A percentile compares a stretch with the other conserved stretches of the same genome.
Evolutionary conservation across 768 basidiomycete species (phyloP).

Genomic region (Epithele typhae): DNA sequence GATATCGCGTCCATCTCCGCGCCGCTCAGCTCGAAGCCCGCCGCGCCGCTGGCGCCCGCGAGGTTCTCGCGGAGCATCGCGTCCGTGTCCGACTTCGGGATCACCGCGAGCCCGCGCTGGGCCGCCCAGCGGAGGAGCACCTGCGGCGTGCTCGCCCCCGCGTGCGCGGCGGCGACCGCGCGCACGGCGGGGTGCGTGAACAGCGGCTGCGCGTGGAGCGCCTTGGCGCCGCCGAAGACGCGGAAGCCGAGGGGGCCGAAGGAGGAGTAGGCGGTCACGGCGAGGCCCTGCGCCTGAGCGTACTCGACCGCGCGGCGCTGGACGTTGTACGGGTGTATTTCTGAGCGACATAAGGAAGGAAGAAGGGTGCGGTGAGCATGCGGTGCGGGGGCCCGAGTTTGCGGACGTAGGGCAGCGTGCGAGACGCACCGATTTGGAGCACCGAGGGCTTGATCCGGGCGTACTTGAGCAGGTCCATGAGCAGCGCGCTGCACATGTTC

Average conservation of each 20-base stretch:
- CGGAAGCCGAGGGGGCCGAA: slow-evolving; percentile 30
- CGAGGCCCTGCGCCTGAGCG: slow-evolving; percentile 24
- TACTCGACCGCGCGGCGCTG: slow-evolving; percentile 26
- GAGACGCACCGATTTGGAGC: slow-evolving; percentile 31
- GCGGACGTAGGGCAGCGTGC: no score
- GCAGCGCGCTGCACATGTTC: slow-evolving; percentile 30
- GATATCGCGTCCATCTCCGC: slow-evolving; percentile 31
- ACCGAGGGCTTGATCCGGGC: slow-evolving; percentile 34
- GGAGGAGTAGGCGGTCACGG: slow-evolving; percentile 32
- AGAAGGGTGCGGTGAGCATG: no score
- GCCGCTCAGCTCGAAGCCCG: slow-evolving; percentile 24
- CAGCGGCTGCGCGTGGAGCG: slow-evolving; percentile 20
- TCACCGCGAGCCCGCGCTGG: slow-evolving; percentile 66
- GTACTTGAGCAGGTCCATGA: slow-evolving; percentile 35
- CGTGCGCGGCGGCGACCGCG: slow-evolving; percentile 23
- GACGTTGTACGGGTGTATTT: slow-evolving; percentile 33
- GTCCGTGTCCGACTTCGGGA: slow-evolving; percentile 63
- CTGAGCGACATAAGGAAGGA: no score
- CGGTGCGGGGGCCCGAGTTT: no score
- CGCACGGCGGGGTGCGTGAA: slow-evolving; percentile 23
- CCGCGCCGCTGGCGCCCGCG: slow-evolving; percentile 20
- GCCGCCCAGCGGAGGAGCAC: slow-evolving; percentile 78
- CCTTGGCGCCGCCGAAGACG: slow-evolving; percentile 25
- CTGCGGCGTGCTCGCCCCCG: slow-evolving; percentile 43
- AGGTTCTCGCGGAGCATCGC: slow-evolving; percentile 35